Conservation (phyloP, 73 alveolate species). For the Loxodes magnus region DNA sequence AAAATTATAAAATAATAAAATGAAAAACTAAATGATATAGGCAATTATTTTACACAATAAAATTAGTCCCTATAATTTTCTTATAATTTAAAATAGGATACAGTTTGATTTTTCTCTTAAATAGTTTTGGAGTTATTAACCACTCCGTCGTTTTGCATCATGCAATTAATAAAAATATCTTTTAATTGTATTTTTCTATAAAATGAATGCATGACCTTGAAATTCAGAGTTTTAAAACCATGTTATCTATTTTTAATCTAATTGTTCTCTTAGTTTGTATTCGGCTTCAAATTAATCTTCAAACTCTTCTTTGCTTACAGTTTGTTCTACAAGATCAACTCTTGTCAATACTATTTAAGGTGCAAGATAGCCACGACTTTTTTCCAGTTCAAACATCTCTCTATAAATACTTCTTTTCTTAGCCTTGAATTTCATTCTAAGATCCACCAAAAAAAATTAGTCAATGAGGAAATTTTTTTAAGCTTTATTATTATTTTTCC, state of each 20-base stretch:
- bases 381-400: conserved; percentile 63
- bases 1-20: too few relatives aligned
- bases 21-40: too few relatives aligned
- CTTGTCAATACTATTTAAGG: conserved; percentile 69
- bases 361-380: conserved; percentile 59
- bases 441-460: conserved; percentile 80
- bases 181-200: conserved; percentile 60
- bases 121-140: conserved; percentile 15
- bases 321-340: conserved; percentile 47
- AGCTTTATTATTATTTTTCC: conserved; percentile 25
- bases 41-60: too few relatives aligned
- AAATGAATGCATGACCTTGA: conserved; percentile 60
- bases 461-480: conserved; percentile 58
- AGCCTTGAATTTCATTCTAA: conserved; percentile 68
- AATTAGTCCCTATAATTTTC: too few relatives aligned
- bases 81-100: too few relatives aligned
- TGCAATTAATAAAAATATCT: conserved; percentile 19
- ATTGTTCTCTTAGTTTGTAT: conserved; percentile 36
- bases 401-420: conserved; percentile 69
- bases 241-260: conserved; percentile 57
- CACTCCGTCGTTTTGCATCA: conserved; percentile 19
- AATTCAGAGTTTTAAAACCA: conserved; percentile 43
- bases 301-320: conserved; percentile 19
- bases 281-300: conserved; percentile 28
- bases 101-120: conserved; percentile 17